Evolutionary conservation across 345 rosid genomes (phyloP).

Genomic region (Anacardium occidentale): DNA sequence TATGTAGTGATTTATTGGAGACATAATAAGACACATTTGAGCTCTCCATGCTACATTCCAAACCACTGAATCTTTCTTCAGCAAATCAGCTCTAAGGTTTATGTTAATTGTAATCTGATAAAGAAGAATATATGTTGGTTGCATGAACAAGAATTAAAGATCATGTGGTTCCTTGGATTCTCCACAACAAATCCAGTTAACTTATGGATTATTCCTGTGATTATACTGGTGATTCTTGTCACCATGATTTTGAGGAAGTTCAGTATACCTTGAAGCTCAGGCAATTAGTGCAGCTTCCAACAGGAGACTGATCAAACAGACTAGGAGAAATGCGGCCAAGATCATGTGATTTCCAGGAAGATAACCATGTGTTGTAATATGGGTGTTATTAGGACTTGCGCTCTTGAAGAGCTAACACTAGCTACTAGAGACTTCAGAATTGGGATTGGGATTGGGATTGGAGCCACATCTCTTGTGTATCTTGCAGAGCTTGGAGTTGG

Average conservation of each 20-base stretch:
- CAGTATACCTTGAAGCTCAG: slow-evolving; percentile 19
- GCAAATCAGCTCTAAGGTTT: not conserved
- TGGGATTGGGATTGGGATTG: slow-evolving; percentile 38
- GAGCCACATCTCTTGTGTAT: slow-evolving; percentile 48
- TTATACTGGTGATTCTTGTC: slow-evolving; percentile 32
- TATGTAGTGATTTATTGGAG: slow-evolving; percentile 3
- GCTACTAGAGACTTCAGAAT: slow-evolving; percentile 43
- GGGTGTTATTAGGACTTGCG: slow-evolving; percentile 36
- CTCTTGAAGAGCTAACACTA: slow-evolving; percentile 40
- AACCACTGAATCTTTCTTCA: slow-evolving; percentile 27
- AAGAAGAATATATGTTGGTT: no score
- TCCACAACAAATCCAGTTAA: slow-evolving; percentile 31
- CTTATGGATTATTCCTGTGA: slow-evolving; percentile 35
- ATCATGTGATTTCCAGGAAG: not conserved
- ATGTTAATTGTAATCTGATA: not conserved
- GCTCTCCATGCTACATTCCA: slow-evolving; percentile 25
- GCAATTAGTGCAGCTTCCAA: not conserved
- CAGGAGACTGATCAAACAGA: not conserved
- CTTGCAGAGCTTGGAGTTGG: slow-evolving; percentile 50
- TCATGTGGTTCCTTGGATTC: slow-evolving; percentile 46
- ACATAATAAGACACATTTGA: not conserved
- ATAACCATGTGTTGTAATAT: slow-evolving; percentile 11
- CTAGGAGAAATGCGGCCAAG: not conserved
- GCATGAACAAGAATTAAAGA: not conserved
- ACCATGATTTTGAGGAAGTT: slow-evolving; percentile 24